These are phyloP conservation scores for Acacia melanoxylon DNA, from an alignment of 306 rosid species.

Conservation along the genomic window DNA sequence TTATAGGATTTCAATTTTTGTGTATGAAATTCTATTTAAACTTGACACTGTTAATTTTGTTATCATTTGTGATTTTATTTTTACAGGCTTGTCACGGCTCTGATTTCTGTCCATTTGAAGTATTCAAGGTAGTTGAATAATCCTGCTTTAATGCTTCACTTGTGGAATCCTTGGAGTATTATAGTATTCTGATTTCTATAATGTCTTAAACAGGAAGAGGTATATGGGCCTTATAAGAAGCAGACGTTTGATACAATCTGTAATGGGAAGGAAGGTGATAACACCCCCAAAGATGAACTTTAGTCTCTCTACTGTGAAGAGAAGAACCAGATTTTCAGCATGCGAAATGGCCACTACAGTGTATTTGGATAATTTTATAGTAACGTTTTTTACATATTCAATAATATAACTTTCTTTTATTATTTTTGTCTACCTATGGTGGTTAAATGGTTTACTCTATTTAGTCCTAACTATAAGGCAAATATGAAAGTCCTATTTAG, in stretches of 20 bases:
- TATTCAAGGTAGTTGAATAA: slow-evolving; percentile 64
- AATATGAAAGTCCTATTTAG: no score
- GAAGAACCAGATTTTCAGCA: slow-evolving; percentile 36
- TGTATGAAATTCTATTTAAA: slow-evolving; percentile 9
- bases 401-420: no score
- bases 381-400: no score
- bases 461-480: no score
- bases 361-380: no score
- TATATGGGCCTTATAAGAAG: slow-evolving; percentile 68
- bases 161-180: slow-evolving; percentile 6
- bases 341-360: background rate
- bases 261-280: slow-evolving; percentile 30
- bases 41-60: background rate
- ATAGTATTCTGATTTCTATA: background rate
- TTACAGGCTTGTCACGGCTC: slow-evolving; percentile 74
- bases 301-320: slow-evolving; percentile 37
- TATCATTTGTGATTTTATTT: background rate
- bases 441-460: no score
- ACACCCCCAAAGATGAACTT: background rate
- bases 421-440: no score
- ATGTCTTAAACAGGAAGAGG: slow-evolving; percentile 51
- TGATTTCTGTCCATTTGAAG: slow-evolving; percentile 72
- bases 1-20: slow-evolving; percentile 12
- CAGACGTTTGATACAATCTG: slow-evolving; percentile 57
- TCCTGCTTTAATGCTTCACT: slow-evolving; percentile 29